Evolutionary conservation across 139 green algal species (phyloP).

Genomic region (Tetratostichococcus sp.): DNA sequence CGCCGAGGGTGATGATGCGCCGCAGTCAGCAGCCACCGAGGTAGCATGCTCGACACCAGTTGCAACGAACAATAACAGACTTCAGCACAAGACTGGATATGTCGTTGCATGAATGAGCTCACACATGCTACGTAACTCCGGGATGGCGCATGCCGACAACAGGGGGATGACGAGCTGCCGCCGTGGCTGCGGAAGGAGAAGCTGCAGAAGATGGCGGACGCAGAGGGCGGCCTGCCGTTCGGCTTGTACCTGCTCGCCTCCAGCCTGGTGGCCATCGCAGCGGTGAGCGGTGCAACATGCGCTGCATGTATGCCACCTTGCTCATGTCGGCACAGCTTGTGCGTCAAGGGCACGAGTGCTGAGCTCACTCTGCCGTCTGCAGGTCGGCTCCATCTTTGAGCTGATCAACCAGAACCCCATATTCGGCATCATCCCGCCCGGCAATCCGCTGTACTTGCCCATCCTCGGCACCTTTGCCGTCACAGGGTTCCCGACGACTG

Average conservation of each 20-base stretch:
- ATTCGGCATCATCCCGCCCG: conserved; percentile 52
- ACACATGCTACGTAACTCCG: no score
- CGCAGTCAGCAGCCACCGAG: background rate
- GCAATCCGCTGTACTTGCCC: conserved; percentile 67
- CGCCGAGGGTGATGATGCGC: background rate
- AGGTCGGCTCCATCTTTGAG: conserved; percentile 67
- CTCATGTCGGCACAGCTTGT: conserved; percentile 1
- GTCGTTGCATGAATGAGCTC: no score
- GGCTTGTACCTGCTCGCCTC: conserved; percentile 68
- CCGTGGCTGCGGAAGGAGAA: conserved; percentile 76
- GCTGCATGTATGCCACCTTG: background rate
- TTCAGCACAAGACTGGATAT: no score
- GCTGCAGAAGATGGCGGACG: conserved; percentile 54
- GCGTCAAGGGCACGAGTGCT: background rate
- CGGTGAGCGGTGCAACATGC: no score
- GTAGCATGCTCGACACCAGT: background rate
- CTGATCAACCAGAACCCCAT: conserved; percentile 46
- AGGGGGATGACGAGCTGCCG: conserved; percentile 49
- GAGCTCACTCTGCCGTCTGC: background rate
- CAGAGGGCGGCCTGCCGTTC: conserved; percentile 61
- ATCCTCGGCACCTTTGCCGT: conserved; percentile 74
- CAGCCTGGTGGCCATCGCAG: conserved; percentile 72
- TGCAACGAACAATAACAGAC: no score
- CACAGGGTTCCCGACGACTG: conserved; percentile 69
- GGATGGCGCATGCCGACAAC: background rate